Conservation (phyloP, 371 early-diverging fungal genomes). For the Coemansia sp. region DNA sequence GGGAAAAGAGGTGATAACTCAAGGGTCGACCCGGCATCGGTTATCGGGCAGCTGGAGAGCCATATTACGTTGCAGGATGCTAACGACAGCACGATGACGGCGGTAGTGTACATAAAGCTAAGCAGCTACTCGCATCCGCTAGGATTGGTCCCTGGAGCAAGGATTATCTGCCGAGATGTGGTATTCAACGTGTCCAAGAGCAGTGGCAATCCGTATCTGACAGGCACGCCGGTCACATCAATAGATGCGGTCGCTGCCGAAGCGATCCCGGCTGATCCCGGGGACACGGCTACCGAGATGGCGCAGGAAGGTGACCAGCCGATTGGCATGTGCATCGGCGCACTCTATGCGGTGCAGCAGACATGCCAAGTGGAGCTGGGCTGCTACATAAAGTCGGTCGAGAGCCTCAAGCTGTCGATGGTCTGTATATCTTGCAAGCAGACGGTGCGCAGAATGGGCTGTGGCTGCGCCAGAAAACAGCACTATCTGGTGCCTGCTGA, state of each 20-base stretch:
- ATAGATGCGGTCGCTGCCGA: slow-evolving; percentile 2
- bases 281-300: neutral
- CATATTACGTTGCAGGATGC: slow-evolving; percentile 20
- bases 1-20: neutral
- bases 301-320: neutral
- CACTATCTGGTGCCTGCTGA: slow-evolving; percentile 4
- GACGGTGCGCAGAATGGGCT: slow-evolving; percentile 13
- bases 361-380: neutral
- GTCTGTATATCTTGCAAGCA: slow-evolving; percentile 20
- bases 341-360: slow-evolving; percentile 1
- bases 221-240: slow-evolving; percentile 8
- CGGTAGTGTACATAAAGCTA: slow-evolving; percentile 24
- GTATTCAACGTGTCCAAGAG: slow-evolving; percentile 7
- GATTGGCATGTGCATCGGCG: slow-evolving; percentile 13
- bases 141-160: slow-evolving; percentile 28
- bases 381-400: slow-evolving; percentile 16
- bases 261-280: no score
- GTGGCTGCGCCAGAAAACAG: slow-evolving; percentile 22
- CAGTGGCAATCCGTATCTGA: slow-evolving; percentile 21
- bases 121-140: slow-evolving; percentile 28
- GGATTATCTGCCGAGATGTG: slow-evolving; percentile 16
- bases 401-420: slow-evolving; percentile 14
- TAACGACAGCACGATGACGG: slow-evolving; percentile 1
- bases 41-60: slow-evolving; percentile 19
- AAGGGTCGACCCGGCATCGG: neutral